phyloP scores from a whole-genome alignment of 2,329 filamentous ascomycete species.

The Phialophora chinensis region DNA sequence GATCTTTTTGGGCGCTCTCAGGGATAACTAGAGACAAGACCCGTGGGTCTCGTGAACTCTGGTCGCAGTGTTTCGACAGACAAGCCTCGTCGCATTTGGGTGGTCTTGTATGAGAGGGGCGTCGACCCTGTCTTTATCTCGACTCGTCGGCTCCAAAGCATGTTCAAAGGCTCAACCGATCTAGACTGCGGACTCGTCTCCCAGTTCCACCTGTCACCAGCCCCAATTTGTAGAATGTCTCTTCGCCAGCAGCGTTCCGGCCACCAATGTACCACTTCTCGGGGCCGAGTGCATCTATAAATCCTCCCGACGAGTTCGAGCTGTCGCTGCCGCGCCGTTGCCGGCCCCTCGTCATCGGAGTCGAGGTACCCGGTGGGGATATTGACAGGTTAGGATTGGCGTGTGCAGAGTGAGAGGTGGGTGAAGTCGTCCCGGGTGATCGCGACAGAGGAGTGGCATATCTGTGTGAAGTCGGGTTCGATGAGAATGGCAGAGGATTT shows the following conservation, averaged over 20 bases:
- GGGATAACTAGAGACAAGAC: neutral
- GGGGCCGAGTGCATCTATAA: conserved; percentile 53
- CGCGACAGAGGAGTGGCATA: conserved; percentile 35
- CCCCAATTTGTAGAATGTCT: conserved; percentile 56
- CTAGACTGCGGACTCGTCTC: conserved; percentile 54
- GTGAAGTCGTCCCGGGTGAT: conserved; percentile 37
- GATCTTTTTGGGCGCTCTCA: neutral
- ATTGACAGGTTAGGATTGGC: conserved; percentile 47
- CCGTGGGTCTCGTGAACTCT: neutral
- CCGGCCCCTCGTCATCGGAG: conserved; percentile 42
- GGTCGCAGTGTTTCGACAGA: neutral
- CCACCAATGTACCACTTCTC: conserved; percentile 61
- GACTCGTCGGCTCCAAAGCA: too few relatives aligned
- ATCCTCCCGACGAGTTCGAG: conserved; percentile 55
- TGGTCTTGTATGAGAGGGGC: neutral
- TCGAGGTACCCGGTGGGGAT: conserved; percentile 43
- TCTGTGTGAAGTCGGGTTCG: conserved; percentile 29
- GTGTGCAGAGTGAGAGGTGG: conserved; percentile 42
- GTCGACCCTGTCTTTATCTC: neutral
- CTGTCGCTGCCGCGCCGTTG: conserved; percentile 55
- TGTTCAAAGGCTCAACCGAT: conserved; percentile 55
- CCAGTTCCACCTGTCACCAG: conserved; percentile 54
- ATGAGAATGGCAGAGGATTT: conserved; percentile 34
- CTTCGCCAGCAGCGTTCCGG: conserved; percentile 54
- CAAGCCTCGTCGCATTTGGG: neutral